A percentile compares a stretch with the other conserved stretches of the same genome.
phyloP scores from a whole-genome alignment of 2,329 filamentous ascomycete species.

The Myriosclerotinia duriaeana region DNA sequence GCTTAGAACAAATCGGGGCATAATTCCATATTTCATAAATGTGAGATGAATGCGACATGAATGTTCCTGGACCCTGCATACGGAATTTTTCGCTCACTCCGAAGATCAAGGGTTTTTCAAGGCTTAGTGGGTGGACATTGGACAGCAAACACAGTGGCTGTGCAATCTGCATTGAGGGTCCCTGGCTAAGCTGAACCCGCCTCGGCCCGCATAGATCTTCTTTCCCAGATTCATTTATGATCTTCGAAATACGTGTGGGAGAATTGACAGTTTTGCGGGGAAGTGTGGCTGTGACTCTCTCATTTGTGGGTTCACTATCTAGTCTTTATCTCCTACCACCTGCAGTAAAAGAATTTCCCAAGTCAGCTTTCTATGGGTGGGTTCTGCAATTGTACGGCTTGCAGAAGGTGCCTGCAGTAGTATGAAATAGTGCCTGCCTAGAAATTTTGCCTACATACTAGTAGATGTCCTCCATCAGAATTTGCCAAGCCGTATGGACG shows the following conservation, averaged over 20 bases:
- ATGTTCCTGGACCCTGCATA: slow-evolving; percentile 14
- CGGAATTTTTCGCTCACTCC: slow-evolving; percentile 8
- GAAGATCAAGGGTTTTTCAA: slow-evolving; percentile 5
- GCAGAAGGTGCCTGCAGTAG: slow-evolving; percentile 7
- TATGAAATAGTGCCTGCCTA: background rate
- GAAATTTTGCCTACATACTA: background rate
- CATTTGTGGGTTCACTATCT: background rate
- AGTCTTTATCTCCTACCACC: background rate
- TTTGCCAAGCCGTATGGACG: background rate
- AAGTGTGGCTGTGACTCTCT: slow-evolving; percentile 3
- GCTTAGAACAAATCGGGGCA: slow-evolving; percentile 1
- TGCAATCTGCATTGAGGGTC: slow-evolving; percentile 8
- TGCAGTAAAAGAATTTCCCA: too few species aligned
- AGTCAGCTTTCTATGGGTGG: slow-evolving; percentile 12
- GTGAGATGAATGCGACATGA: too few species aligned
- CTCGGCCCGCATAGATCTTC: background rate
- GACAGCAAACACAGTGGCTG: slow-evolving; percentile 11
- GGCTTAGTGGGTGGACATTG: slow-evolving; percentile 3
- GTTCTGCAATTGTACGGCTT: background rate
- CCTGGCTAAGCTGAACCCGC: background rate
- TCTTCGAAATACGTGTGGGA: background rate
- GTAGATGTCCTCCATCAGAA: background rate
- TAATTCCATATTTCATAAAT: too few species aligned
- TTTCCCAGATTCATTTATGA: background rate
- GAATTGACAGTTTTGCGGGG: background rate